Evolutionary conservation across 1,284 basidiomycete genomes (phyloP), one percentile per base, ranked within the genome.

Genomic region (Caloboletus inedulis): DNA sequence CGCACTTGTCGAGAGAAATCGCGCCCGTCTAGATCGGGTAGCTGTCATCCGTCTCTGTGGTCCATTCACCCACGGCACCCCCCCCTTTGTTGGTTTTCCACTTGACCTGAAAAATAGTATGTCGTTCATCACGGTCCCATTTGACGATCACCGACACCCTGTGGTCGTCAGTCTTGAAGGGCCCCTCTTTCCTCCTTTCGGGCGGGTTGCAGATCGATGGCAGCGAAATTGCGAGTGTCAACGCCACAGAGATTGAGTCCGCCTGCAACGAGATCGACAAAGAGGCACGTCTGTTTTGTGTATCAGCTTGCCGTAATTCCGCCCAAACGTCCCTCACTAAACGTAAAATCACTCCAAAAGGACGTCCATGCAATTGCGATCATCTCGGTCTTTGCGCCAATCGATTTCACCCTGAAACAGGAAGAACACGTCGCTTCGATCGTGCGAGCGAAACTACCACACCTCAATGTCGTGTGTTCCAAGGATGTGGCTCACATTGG

Each of bases 161-260:
- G 50, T 29, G 49, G 1, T n/a, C 13, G 10, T 18, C 59, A 52
- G 63, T 77, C 33, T 71, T 76, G 2, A 66, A 74, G 23, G 75
- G 76, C 1, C 69, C 78, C 35, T 64, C 40, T 21, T 68, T 71
- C 44, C 68, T 68, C 47, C 47, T 68, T 62, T 69, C 54, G 66
- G 80, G 79, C 13, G 80, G 80, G 0, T 62, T 81, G 6, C 74
- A 81, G 59, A 77, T 81, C 44, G 79, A 81, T 59, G 78, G 79
- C 2, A 68, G 71, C 51, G 72, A 75, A 58, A 79, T 81, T 36
- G 61, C 68, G 2, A 59, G 68, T 1, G 55, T 81, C 33, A 56
- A 69, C 46, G 68, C 74, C 54, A 54, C 58, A 7, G 73, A 81
- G 64, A 63, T 81, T 30, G 62, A 71, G 35, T 69, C 72, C 23